A percentile compares a stretch with the other conserved stretches of the same genome.
Conservation (phyloP, 2,329 filamentous ascomycete genomes). For the Xylariomycetidae sp. region DNA sequence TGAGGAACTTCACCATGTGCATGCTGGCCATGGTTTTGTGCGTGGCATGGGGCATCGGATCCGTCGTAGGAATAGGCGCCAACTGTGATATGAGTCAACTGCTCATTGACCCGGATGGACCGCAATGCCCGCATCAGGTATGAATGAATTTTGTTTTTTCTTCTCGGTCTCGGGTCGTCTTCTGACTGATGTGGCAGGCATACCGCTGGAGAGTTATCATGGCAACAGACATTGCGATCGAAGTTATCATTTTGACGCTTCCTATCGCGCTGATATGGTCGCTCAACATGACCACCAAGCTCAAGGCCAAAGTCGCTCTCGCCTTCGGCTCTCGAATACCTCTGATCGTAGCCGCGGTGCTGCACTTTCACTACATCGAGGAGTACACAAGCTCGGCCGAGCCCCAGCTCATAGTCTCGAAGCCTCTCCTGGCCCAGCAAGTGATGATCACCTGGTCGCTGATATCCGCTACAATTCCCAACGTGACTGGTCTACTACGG, state of each 20-base stretch:
- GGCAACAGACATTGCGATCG: slow-evolving; percentile 8
- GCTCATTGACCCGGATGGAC: too few species aligned
- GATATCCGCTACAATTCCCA: slow-evolving; percentile 18
- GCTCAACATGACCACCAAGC: slow-evolving; percentile 11
- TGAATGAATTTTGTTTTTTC: too few species aligned
- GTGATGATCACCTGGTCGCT: slow-evolving; percentile 14
- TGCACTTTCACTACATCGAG: too few species aligned
- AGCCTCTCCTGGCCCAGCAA: slow-evolving; percentile 14
- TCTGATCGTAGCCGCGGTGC: slow-evolving; percentile 9
- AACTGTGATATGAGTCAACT: too few species aligned
- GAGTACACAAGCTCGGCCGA: slow-evolving; percentile 7
- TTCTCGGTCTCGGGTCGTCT: too few species aligned
- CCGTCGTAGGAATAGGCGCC: too few species aligned
- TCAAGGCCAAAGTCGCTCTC: slow-evolving; percentile 14
- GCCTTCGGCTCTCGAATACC: slow-evolving; percentile 18
- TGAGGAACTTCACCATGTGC: too few species aligned
- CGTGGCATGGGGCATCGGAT: too few species aligned
- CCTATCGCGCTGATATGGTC: slow-evolving; percentile 9
- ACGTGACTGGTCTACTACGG: slow-evolving; percentile 17
- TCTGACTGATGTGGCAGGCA: too few species aligned
- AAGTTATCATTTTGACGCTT: slow-evolving; percentile 12
- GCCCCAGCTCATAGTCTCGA: slow-evolving; percentile 11
- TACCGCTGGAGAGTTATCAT: slow-evolving; percentile 2
- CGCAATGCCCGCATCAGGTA: too few species aligned
- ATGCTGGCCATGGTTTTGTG: too few species aligned